A percentile compares a stretch with the other conserved stretches of the same genome.
phyloP scores from a whole-genome alignment of 768 basidiomycete species.

The Galerina marginata region DNA sequence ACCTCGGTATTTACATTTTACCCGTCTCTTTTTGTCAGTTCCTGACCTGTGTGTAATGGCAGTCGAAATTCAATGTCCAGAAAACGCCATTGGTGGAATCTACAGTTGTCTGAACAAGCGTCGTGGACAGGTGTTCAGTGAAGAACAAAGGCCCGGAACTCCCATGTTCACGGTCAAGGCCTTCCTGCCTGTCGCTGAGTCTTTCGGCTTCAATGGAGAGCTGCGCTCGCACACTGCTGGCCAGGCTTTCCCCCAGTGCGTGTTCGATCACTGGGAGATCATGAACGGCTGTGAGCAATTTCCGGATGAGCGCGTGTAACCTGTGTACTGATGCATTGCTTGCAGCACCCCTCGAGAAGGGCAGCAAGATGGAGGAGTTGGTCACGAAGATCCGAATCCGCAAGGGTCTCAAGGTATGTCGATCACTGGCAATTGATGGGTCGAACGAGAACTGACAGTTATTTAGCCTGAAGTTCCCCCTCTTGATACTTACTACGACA shows the following conservation, averaged over 20 bases:
- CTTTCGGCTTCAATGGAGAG: conserved; percentile 97
- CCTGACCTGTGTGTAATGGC: conserved; percentile 7
- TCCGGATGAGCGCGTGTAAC: not conserved
- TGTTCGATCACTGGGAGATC: conserved; percentile 92
- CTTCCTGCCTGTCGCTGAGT: conserved; percentile 89
- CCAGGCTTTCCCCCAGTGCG: conserved; percentile 97
- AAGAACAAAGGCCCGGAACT: conserved; percentile 96
- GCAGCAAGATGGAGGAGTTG: conserved; percentile 87
- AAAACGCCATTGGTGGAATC: conserved; percentile 96
- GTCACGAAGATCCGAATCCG: conserved; percentile 83
- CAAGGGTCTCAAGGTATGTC: conserved; percentile 90
- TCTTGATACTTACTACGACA: conserved; percentile 93
- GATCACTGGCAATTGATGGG: not conserved
- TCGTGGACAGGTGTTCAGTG: conserved; percentile 97
- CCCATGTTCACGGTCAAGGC: conserved; percentile 99
- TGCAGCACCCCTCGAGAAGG: conserved; percentile 83
- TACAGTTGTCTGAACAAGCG: conserved; percentile 94
- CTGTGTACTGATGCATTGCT: conserved; percentile 7
- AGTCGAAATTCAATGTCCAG: conserved; percentile 99
- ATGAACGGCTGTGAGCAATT: conserved; percentile 75
- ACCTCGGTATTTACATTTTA: conserved; percentile 67
- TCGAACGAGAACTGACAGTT: not conserved
- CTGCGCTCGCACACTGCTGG: conserved; percentile 91
- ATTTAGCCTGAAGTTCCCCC: conserved; percentile 83
- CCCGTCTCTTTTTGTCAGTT: not conserved